Conservation (phyloP, 768 basidiomycete species). For the Coprinellus micaceus region DNA sequence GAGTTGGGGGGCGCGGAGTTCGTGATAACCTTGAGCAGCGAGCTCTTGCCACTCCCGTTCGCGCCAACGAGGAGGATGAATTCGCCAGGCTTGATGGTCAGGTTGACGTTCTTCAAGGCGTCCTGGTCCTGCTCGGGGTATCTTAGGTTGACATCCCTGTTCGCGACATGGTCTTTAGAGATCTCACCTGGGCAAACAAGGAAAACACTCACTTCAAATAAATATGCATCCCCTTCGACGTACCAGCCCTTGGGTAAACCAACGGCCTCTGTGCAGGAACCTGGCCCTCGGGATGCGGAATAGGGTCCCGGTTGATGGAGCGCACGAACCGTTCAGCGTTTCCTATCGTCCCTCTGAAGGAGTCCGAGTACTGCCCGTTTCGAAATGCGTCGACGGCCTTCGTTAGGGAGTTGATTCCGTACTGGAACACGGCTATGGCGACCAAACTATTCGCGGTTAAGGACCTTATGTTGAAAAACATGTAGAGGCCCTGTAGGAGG, state of each 20-base stretch:
- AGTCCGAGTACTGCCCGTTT: background rate
- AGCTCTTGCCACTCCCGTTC: constrained; percentile 45
- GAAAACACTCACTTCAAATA: constrained; percentile 17
- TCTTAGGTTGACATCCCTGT: constrained; percentile 16
- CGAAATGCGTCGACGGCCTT: background rate
- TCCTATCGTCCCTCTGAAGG: constrained; percentile 11
- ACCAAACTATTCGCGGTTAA: constrained; percentile 26
- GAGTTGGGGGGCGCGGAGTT: constrained; percentile 30
- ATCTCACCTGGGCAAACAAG: background rate
- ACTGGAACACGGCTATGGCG: constrained; percentile 33
- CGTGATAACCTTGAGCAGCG: constrained; percentile 39
- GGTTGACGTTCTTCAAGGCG: constrained; percentile 31
- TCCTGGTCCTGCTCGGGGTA: constrained; percentile 10
- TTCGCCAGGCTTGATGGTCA: constrained; percentile 38
- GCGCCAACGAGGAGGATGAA: constrained; percentile 43
- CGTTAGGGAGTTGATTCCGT: constrained; percentile 7
- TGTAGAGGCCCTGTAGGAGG: constrained; percentile 19
- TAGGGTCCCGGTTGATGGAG: background rate
- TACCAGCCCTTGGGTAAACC: background rate
- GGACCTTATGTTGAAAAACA: constrained; percentile 18
- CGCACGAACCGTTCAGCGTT: constrained; percentile 18
- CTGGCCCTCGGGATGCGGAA: background rate
- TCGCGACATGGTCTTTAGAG: background rate
- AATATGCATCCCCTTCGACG: constrained; percentile 21
- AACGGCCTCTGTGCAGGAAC: no score